Conservation (phyloP, 129 eudicot species). For the Deinandra increscens region DNA sequence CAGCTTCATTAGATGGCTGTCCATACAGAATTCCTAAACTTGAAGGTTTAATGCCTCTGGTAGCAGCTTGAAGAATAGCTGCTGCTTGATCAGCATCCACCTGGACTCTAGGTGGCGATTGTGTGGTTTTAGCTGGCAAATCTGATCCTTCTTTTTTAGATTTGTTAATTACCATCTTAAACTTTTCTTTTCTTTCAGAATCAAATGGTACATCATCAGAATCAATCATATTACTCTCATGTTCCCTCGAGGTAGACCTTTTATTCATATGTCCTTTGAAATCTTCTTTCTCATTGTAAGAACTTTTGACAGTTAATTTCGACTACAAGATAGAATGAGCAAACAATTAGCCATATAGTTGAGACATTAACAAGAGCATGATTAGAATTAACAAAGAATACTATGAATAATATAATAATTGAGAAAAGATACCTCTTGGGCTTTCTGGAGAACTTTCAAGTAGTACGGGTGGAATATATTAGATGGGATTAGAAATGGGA, state of each 20-base stretch:
- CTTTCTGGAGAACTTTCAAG: constrained; percentile 59
- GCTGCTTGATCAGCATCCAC: constrained; percentile 90
- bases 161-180: constrained; percentile 84
- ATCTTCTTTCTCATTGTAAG: constrained; percentile 42
- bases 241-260: constrained; percentile 33
- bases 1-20: constrained; percentile 38
- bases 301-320: constrained; percentile 47
- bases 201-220: constrained; percentile 54
- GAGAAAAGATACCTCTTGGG: constrained; percentile 63
- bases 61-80: constrained; percentile 97
- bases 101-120: constrained; percentile 43
- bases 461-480: constrained; percentile 84
- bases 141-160: constrained; percentile 70
- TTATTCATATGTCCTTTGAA: constrained; percentile 38
- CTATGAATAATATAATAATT: background rate
- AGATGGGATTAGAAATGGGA: constrained; percentile 79
- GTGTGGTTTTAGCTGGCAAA: constrained; percentile 38
- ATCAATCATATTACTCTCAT: constrained; percentile 26
- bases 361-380: background rate
- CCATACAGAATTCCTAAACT: constrained; percentile 41
- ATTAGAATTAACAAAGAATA: background rate
- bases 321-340: constrained; percentile 41
- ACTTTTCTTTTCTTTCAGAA: constrained; percentile 81
- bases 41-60: constrained; percentile 73
- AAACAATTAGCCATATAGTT: constrained; percentile 7